Evolutionary conservation across 352 stramenopile genomes (phyloP), one percentile per base, ranked within the genome.

Genomic region (Peronospora destructor): DNA sequence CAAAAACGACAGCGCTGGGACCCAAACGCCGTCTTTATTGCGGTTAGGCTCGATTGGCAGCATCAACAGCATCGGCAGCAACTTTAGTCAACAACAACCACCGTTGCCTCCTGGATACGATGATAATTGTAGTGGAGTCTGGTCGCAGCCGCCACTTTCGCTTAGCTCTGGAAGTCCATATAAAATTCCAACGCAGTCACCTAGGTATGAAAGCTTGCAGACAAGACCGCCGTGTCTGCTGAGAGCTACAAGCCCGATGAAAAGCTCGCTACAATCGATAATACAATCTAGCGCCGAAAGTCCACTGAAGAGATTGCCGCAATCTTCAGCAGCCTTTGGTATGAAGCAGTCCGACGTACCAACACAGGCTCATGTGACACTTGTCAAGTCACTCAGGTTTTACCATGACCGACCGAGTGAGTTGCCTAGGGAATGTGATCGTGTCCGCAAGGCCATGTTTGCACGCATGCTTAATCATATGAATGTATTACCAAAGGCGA

Each of bases 391-490:
- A 14, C 71, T 67, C 35, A 62, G 25, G 33, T 69, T 68, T 29
- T 75, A 67, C 26, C 51, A 75, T 32, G 36, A 65, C 23, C 50
- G 56, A 19, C 60, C 60, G 3, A 62, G 46, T 10, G 60, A 68
- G 16, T 39, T 68, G 41, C 49, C 59, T 25, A 64, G 60, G 19
- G 59, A 69, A 42, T 66, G 46, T 40, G 59, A 71, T n/a, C 45
- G 44, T 9, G 51, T 59, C 10, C 48, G 51, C 32, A 69, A 57
- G 36, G 53, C 56, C 40, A 72, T 73, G 64, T 80, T 80, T 33
- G 53, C 63, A 10, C 63, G 66, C 1, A 80, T 76, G 66, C 55
- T 80, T 32, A 73, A 76, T 54, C 69, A 80, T 58, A 76, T 76
- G 52, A 51, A 64, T 14, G 36, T 45, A 32, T 52, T 80, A 39